phyloP scores from a whole-genome alignment of 1,139 yeast genomes.

The Eremothecium sinecaudum region DNA sequence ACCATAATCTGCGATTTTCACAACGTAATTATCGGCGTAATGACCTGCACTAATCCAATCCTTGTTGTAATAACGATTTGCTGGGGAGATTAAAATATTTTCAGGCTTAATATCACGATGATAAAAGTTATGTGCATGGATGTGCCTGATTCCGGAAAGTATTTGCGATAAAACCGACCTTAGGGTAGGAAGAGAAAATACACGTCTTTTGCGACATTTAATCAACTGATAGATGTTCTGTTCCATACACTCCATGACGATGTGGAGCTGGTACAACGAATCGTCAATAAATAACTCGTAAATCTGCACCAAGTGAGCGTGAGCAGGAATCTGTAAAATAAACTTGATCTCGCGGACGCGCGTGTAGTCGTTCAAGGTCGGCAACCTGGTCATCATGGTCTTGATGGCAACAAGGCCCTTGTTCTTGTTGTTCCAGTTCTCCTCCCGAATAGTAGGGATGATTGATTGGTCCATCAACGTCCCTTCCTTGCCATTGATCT shows the following conservation, averaged over 20 bases:
- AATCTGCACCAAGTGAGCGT: slow-evolving; percentile 60
- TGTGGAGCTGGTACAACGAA: slow-evolving; percentile 49
- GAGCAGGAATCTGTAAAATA: slow-evolving; percentile 60
- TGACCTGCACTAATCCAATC: slow-evolving; percentile 27
- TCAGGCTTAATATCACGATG: slow-evolving; percentile 94
- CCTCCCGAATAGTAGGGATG: slow-evolving; percentile 16
- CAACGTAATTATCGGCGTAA: slow-evolving; percentile 43
- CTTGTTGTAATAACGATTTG: slow-evolving; percentile 46
- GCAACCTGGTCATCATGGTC: slow-evolving; percentile 53
- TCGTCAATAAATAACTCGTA: slow-evolving; percentile 73
- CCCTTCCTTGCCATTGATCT: slow-evolving; percentile 21
- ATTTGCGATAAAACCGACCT: slow-evolving; percentile 63
- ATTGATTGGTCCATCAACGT: slow-evolving; percentile 42
- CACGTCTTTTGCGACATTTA: slow-evolving; percentile 42
- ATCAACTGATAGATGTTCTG: slow-evolving; percentile 70
- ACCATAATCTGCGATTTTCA: slow-evolving; percentile 89
- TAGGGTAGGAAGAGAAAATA: slow-evolving; percentile 50
- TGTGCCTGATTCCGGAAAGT: slow-evolving; percentile 68
- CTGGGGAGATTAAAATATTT: slow-evolving; percentile 63
- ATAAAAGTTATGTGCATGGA: slow-evolving; percentile 63
- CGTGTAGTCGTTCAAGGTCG: slow-evolving; percentile 46
- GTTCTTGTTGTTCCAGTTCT: slow-evolving; percentile 29
- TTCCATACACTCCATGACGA: slow-evolving; percentile 84
- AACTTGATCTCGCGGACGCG: slow-evolving; percentile 68
- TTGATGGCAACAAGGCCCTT: slow-evolving; percentile 70